phyloP scores from a whole-genome alignment of 2,329 filamentous ascomycete species.

The Cladosporium sp. region DNA sequence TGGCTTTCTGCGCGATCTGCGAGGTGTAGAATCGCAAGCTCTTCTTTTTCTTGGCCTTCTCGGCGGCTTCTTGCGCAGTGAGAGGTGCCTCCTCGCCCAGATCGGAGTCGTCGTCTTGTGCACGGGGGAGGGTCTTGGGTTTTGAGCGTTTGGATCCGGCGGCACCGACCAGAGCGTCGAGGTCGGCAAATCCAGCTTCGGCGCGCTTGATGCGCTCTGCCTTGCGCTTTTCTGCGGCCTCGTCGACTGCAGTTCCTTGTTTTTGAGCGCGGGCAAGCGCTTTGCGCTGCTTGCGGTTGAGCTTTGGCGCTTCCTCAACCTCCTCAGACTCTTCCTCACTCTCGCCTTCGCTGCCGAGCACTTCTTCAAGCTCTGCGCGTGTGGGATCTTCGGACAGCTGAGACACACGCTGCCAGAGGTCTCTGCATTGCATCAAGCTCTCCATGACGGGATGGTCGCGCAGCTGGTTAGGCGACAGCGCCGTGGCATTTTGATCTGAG shows the following conservation, averaged over 20 bases:
- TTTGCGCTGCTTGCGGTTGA: conserved; percentile 32
- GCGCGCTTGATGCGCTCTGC: conserved; percentile 51
- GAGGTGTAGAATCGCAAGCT: conserved; percentile 96
- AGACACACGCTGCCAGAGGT: conserved; percentile 73
- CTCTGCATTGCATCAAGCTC: conserved; percentile 70
- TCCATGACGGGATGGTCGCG: conserved; percentile 91
- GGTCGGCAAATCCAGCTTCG: conserved; percentile 68
- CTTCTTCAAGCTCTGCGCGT: conserved; percentile 3
- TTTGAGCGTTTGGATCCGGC: conserved; percentile 38
- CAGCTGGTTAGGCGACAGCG: conserved; percentile 71
- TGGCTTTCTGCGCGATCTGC: conserved; percentile 91
- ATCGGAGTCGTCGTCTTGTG: conserved; percentile 63
- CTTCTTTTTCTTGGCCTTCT: conserved; percentile 87
- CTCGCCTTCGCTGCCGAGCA: conserved; percentile 7
- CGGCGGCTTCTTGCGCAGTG: conserved; percentile 71
- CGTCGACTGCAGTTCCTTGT: conserved; percentile 50
- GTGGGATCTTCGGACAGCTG: conserved; percentile 41
- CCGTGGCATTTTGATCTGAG: conserved; percentile 48
- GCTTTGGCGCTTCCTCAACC: background rate
- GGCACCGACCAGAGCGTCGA: conserved; percentile 57
- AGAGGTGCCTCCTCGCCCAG: conserved; percentile 86
- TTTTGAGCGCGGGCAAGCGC: conserved; percentile 42
- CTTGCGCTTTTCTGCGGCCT: conserved; percentile 49
- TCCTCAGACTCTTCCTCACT: conserved; percentile 1
- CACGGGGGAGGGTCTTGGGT: conserved; percentile 40